Percentiles rank a stretch among this genome's conserved stretches.
Evolutionary conservation across 2,329 filamentous ascomycete species (phyloP).

Genomic region (Ceratocystis huliohia): DNA sequence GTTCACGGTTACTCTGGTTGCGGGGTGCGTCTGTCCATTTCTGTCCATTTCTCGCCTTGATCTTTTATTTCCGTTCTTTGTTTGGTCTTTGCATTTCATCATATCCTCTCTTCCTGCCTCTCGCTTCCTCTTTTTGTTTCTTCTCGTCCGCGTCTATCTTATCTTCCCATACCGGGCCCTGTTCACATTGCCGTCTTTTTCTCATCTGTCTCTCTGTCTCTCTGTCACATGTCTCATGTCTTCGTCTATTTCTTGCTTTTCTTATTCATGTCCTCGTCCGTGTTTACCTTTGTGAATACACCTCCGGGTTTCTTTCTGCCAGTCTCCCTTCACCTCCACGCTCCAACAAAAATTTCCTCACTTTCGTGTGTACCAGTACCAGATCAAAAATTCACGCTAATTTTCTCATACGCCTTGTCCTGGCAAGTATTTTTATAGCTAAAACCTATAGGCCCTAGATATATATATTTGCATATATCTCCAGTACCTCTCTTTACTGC

Average conservation of each 20-base stretch:
- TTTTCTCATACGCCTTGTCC: no score
- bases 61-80: slow-evolving; percentile 9
- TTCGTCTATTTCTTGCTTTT: slow-evolving; percentile 4
- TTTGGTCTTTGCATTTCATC: neutral
- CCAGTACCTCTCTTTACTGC: slow-evolving; percentile 4
- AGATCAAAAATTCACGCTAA: neutral
- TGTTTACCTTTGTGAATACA: neutral
- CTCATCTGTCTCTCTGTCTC: no score
- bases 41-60: neutral
- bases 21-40: slow-evolving; percentile 9
- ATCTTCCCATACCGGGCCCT: slow-evolving; percentile 1
- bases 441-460: neutral
- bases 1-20: slow-evolving; percentile 13
- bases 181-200: neutral
- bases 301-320: slow-evolving; percentile 1
- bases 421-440: no score
- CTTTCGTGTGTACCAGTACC: neutral
- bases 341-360: neutral
- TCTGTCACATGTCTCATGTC: neutral
- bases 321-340: neutral
- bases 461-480: neutral
- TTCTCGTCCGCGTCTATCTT: neutral
- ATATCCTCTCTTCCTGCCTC: slow-evolving; percentile 1
- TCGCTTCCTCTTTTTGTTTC: no score
- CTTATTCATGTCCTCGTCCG: slow-evolving; percentile 4